These are phyloP conservation scores for Populus davidiana DNA, from an alignment of 345 rosid species.

Conservation along the genomic window DNA sequence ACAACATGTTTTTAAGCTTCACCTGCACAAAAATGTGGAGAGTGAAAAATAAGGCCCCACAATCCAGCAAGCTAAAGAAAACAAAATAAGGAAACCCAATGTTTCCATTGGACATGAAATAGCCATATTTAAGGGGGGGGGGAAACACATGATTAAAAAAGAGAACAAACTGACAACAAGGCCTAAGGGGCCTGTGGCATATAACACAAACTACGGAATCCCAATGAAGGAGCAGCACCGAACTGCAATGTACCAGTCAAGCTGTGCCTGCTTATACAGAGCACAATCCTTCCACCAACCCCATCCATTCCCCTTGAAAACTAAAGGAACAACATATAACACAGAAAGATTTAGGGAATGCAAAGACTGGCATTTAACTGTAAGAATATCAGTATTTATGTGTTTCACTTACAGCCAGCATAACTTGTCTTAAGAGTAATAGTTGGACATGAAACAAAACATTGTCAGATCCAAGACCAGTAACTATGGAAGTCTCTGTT, in stretches of 20 bases:
- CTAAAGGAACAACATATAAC: not conserved
- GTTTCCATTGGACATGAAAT: not conserved
- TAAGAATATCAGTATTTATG: not conserved
- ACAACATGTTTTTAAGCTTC: conserved; percentile 80
- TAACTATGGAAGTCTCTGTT: not conserved
- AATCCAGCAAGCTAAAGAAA: not conserved
- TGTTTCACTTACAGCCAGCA: not conserved
- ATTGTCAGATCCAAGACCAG: not conserved
- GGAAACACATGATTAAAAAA: not conserved
- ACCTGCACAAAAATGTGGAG: conserved; percentile 38
- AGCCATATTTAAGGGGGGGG: not conserved
- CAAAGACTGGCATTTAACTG: not conserved
- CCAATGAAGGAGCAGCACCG: not conserved
- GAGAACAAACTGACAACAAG: not conserved
- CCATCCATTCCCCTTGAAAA: not conserved
- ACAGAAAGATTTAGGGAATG: not conserved
- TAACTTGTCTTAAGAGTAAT: not conserved
- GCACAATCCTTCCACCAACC: not conserved
- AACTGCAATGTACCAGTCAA: not conserved
- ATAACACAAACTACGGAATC: not conserved
- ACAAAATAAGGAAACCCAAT: not conserved
- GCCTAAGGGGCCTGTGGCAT: not conserved
- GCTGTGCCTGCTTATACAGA: not conserved
- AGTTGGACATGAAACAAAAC: not conserved
- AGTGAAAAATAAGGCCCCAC: not conserved